Evolutionary conservation across 2,329 filamentous ascomycete genomes (phyloP).

Genomic region (Fusarium gaditjirri): DNA sequence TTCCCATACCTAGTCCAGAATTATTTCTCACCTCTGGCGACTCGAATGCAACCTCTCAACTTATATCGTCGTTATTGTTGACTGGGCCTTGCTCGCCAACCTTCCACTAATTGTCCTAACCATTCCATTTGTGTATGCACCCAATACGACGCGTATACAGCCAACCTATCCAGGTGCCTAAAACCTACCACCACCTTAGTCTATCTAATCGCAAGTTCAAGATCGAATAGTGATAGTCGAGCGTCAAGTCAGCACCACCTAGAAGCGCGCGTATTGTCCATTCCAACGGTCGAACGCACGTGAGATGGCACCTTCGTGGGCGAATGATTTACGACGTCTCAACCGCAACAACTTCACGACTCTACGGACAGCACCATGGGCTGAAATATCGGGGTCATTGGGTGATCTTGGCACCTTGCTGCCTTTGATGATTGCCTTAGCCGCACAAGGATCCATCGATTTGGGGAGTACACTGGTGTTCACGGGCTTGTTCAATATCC

Average conservation of each 20-base stretch:
- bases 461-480: conserved; percentile 88
- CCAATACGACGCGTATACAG: background rate
- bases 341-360: conserved; percentile 62
- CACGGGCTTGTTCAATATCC: conserved; percentile 85
- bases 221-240: background rate
- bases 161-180: background rate
- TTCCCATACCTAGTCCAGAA: background rate
- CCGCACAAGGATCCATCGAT: conserved; percentile 80
- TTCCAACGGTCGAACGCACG: background rate
- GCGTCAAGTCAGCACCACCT: background rate
- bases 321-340: conserved; percentile 45
- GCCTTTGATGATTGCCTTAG: conserved; percentile 87
- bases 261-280: background rate
- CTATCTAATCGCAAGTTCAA: background rate
- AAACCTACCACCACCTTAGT: background rate
- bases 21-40: background rate
- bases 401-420: conserved; percentile 92
- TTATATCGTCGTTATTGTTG: conserved; percentile 5
- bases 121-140: background rate
- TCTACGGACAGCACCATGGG: conserved; percentile 58
- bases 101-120: background rate
- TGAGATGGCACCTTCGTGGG: conserved; percentile 43
- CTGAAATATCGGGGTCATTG: conserved; percentile 87
- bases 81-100: background rate
- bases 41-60: conserved; percentile 8